Base-by-base conservation (phyloP, 169 alveolate species). In the Hepatocystis sp. region DNA sequence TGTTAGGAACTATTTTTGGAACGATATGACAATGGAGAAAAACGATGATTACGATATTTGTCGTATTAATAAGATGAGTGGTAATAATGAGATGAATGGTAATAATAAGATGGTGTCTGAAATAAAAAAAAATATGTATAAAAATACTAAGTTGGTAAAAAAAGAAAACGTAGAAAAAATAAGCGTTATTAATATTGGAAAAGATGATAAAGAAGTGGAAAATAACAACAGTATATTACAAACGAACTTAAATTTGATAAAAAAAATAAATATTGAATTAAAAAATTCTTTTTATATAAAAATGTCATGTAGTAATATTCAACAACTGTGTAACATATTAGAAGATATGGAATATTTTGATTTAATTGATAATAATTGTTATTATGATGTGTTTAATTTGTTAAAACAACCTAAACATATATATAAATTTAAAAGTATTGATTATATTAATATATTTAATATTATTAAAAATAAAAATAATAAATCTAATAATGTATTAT, bases 281-380 rank as follows among this genome's bases (percentile, higher is more conserved):
- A 76, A 36, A 23, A 34, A 76, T 44, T 42, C 10, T 39, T 44
- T 76, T 19, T 76, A 76, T 64, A 13, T 58, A 58, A 76, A 76
- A 46, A 58, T 76, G 40, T 13, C 34, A 1, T 52, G 30, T 44
- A 76, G 55, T 15, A 76, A 46, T 44, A 76, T 64, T 11, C 88
- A 76, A 52, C 88, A 76, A 25, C 40, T 76, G 0, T 76, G 88
- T 25, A 76, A 76, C 65, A 58, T 76, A 13, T 44, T 76, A 13
- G 78, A 76, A 36, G 88, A 76, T 32, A 28, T 76, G 25, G 66
- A 76, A 76, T 76, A 8, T 56, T 76, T 76, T 36, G 11, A 76
- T 13, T 51, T 76, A 60, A 58, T 58, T 49, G 88, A 76, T 58
- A 60, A 76, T 58, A 52, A 76, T 51, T 58, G 47, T 28, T 76